phyloP scores from a whole-genome alignment of 1,284 basidiomycete genomes.

The Irpex sp. region DNA sequence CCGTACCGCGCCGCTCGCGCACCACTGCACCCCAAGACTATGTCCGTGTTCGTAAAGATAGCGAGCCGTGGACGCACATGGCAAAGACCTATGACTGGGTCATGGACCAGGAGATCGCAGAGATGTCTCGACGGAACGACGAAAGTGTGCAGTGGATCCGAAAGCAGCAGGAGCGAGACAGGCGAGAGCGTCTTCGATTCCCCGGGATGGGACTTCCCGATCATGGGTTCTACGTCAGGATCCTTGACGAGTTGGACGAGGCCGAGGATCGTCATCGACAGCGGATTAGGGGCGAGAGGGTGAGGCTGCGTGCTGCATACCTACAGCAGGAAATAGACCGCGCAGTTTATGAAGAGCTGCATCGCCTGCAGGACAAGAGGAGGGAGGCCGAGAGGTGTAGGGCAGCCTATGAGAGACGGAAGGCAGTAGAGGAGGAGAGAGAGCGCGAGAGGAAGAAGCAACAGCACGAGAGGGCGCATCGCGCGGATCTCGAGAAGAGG shows the following conservation, averaged over 20 bases:
- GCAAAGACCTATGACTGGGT: constrained; percentile 52
- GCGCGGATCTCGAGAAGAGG: constrained; percentile 40
- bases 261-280: constrained; percentile 33
- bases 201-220: constrained; percentile 19
- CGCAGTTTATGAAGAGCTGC: constrained; percentile 28
- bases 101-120: constrained; percentile 46
- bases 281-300: constrained; percentile 34
- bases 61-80: constrained; percentile 33
- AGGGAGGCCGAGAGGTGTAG: constrained; percentile 29
- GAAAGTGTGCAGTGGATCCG: constrained; percentile 61
- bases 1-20: constrained; percentile 10
- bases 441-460: constrained; percentile 29
- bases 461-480: constrained; percentile 33
- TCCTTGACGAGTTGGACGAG: constrained; percentile 49
- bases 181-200: constrained; percentile 19
- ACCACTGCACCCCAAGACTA: constrained; percentile 7
- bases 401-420: constrained; percentile 33
- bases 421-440: constrained; percentile 20
- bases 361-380: constrained; percentile 26
- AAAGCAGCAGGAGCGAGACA: constrained; percentile 39
- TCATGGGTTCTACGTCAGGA: constrained; percentile 29
- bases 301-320: constrained; percentile 42
- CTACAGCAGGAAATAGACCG: constrained; percentile 31
- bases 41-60: constrained; percentile 14
- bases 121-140: constrained; percentile 39